phyloP scores from a whole-genome alignment of 2,329 filamentous ascomycete species.

The Huntiella moniliformis region DNA sequence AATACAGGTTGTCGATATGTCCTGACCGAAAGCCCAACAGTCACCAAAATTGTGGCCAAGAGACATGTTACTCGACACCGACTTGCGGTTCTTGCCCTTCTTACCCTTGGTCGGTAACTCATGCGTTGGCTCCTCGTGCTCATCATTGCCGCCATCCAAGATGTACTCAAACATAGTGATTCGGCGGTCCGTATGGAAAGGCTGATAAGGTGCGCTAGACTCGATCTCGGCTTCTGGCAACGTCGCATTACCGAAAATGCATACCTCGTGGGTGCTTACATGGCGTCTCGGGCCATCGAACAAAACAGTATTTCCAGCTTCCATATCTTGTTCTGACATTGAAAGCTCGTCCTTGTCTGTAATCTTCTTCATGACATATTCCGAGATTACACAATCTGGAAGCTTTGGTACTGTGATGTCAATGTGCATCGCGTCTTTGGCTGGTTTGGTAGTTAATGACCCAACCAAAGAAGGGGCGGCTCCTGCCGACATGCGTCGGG shows the following conservation, averaged over 20 bases:
- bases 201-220: conserved; percentile 85
- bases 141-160: conserved; percentile 22
- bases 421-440: conserved; percentile 33
- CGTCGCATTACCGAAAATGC: conserved; percentile 35
- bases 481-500: conserved; percentile 30
- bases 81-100: conserved; percentile 17
- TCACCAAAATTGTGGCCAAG: neutral
- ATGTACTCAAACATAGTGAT: conserved; percentile 60
- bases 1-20: conserved; percentile 30
- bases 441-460: neutral
- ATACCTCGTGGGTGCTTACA: neutral
- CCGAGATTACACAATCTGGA: conserved; percentile 31
- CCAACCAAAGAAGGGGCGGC: neutral
- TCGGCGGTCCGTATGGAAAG: conserved; percentile 80
- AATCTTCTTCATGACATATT: conserved; percentile 3
- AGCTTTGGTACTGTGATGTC: conserved; percentile 49
- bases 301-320: conserved; percentile 35
- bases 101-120: conserved; percentile 22
- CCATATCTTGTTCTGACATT: conserved; percentile 31
- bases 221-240: conserved; percentile 76
- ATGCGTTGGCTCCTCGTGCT: conserved; percentile 20
- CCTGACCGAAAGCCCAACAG: conserved; percentile 42
- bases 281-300: conserved; percentile 20
- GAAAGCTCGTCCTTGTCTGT: conserved; percentile 28
- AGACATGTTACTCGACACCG: conserved; percentile 7